Percentiles rank a stretch among this genome's conserved stretches.
Conservation (phyloP, 139 green algal species). For the Chlamydomonas schloesseri region DNA sequence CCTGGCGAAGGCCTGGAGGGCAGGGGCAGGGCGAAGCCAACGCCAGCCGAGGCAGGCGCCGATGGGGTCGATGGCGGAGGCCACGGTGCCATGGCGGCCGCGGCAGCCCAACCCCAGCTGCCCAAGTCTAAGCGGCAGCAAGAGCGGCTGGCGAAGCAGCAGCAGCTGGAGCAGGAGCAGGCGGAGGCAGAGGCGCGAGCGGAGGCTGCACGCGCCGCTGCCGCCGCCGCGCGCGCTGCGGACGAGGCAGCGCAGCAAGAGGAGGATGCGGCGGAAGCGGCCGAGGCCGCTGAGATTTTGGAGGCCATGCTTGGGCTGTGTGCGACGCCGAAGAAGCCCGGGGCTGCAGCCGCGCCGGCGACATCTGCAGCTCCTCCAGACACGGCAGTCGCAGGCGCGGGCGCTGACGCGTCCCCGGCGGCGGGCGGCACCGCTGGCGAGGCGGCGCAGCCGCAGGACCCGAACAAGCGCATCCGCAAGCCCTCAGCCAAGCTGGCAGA, state of each 20-base stretch:
- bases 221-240: background rate
- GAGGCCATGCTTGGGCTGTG: slow-evolving; percentile 59
- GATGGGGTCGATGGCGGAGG: background rate
- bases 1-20: too few relatives aligned
- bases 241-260: background rate
- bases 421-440: background rate
- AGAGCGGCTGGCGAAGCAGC: background rate
- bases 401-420: background rate
- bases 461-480: too few relatives aligned
- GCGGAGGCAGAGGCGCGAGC: background rate
- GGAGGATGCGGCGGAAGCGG: slow-evolving; percentile 50
- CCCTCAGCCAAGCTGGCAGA: too few relatives aligned
- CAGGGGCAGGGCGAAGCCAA: too few relatives aligned
- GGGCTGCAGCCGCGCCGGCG: too few relatives aligned
- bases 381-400: too few relatives aligned
- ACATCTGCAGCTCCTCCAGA: background rate
- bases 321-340: background rate
- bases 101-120: background rate
- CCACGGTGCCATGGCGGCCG: too few relatives aligned
- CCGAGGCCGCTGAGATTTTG: slow-evolving; percentile 70
- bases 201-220: background rate
- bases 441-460: too few relatives aligned
- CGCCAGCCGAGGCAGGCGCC: too few relatives aligned
- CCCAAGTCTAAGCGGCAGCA: slow-evolving; percentile 2
- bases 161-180: background rate